phyloP scores from a whole-genome alignment of 140 eudicot genomes.

The Cichorium intybus region DNA sequence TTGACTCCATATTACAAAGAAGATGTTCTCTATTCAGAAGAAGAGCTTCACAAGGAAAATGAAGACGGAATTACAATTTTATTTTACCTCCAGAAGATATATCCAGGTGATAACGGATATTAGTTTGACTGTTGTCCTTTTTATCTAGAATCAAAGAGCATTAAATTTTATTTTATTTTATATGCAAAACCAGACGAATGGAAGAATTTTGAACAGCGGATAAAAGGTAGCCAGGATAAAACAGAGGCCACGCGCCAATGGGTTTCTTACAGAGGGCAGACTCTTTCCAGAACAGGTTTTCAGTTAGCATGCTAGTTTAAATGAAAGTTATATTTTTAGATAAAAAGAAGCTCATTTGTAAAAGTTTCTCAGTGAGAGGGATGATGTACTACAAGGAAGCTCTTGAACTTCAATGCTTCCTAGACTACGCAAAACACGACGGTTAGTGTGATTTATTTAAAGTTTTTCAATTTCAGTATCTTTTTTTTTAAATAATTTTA shows the following conservation, averaged over 20 bases:
- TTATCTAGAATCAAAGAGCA: slow-evolving; percentile 1
- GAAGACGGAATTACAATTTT: slow-evolving; percentile 93
- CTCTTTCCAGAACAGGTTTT: slow-evolving; percentile 96
- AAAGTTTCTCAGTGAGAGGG: slow-evolving; percentile 71
- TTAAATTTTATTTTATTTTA: slow-evolving; percentile 4
- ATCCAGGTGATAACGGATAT: slow-evolving; percentile 69
- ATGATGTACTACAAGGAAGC: slow-evolving; percentile 98
- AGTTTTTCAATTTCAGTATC: not conserved
- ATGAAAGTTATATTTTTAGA: not conserved
- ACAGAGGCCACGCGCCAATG: slow-evolving; percentile 71
- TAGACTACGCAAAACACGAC: slow-evolving; percentile 76
- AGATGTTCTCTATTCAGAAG: slow-evolving; percentile 86
- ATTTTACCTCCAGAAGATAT: slow-evolving; percentile 90
- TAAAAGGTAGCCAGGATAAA: slow-evolving; percentile 33
- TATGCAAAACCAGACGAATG: slow-evolving; percentile 72
- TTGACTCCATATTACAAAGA: slow-evolving; percentile 96
- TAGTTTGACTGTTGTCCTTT: slow-evolving; percentile 1
- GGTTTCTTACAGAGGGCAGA: slow-evolving; percentile 99
- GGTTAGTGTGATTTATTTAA: slow-evolving; percentile 43
- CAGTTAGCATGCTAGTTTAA: slow-evolving; percentile 7
- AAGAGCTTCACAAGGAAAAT: slow-evolving; percentile 72
- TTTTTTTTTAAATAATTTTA: slow-evolving; percentile 8
- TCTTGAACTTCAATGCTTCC: slow-evolving; percentile 90
- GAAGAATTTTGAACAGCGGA: slow-evolving; percentile 65
- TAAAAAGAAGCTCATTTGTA: slow-evolving; percentile 21